Evolutionary conservation across 1,139 yeast genomes (phyloP), one percentile per base, ranked within the genome.

Genomic region (Nakaseomyces nivariensis): DNA sequence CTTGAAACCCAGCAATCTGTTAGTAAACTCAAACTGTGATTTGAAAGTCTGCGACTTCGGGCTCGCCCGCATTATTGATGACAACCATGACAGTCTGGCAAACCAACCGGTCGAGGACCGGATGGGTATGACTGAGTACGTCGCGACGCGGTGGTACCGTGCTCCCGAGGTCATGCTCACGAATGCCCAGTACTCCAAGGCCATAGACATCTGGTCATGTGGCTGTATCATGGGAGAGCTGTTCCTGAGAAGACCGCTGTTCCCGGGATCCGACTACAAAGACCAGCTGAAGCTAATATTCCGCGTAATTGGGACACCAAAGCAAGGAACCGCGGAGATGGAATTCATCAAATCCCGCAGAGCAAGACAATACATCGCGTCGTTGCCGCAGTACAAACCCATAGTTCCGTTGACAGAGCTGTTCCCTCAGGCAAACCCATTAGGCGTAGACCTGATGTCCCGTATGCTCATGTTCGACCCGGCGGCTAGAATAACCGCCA

Each of bases 101-200:
- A 13, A 17, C n/a, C 42, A 25, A 13, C 31, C 42, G 8, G 48
- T 43, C 70, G 73, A 13, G 72, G 77, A 6, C 76, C 54, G 73
- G 73, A 49, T 51, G 46, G 90, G 42, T 65, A 77, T 92, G 85
- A 92, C 98, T 3, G 97, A 92, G 68, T 92, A 92, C 65, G 97
- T 92, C 48, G 97, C 97, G 7, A 92, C 98, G 5, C 73, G 97
- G 59, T 90, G 97, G 97, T 90, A 90, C 68, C 73, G 97, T 49
- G 97, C 97, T 1, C 97, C 97, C 0, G 97, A 90, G 63, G 90
- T 90, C 64, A 90, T 90, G 97, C 75, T 92, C 49, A 87, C 97
- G 1, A 85, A 89, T 61, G 92, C 90, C 54, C 90, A 86, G 63
- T 92, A 92, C 69, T 85, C 96, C 29, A 86, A 90, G 52, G 96